Evolutionary conservation across 306 rosid genomes (phyloP), one percentile per base, ranked within the genome.

Genomic region (Betula pendula): DNA sequence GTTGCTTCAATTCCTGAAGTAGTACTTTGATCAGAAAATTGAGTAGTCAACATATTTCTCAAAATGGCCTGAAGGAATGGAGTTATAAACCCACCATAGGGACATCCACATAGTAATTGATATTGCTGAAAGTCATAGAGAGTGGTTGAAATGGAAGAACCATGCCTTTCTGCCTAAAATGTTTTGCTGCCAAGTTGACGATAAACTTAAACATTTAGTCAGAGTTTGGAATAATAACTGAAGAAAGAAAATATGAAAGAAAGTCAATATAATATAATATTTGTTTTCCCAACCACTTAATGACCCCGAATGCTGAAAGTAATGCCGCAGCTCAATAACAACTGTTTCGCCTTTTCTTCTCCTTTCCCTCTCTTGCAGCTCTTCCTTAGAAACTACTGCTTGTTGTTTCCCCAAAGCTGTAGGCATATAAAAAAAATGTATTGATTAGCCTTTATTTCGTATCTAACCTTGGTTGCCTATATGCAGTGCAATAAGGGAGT

Each of bases 91-190:
- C 33, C 85, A 92, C 99, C 97, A 85, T 73, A 75, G 99, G 99
- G 78, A 96, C 84, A 74, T 96, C 98, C 55, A 96, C 98, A 22
- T 88, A 92, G 88, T 96, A 96, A 77, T 88, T 96, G 84, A 96
- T 83, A 77, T 92, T 91, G 72, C 98, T 87, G 96, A 96, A 96
- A 78, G 93, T 85, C 99, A 96, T 88, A 44, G 91, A 87, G 55
- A 96, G 96, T 78, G 87, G 98, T 87, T 92, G 99, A 85, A 96
- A 96, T 74, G 99, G 99, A 71, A 96, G 98, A 79, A 92, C 98
- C 99, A 96, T 96, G 84, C 99, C 99, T 78, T 75, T 91, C 82
- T 91, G 96, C 85, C 88, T 91, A 81, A 88, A 87, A 75, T 91
- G 84, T 77, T 89, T 92, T 83, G 89, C 99, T 96, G 92, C 59